Evolutionary conservation across 345 rosid genomes (phyloP).

Genomic region (Populus pruinosa): DNA sequence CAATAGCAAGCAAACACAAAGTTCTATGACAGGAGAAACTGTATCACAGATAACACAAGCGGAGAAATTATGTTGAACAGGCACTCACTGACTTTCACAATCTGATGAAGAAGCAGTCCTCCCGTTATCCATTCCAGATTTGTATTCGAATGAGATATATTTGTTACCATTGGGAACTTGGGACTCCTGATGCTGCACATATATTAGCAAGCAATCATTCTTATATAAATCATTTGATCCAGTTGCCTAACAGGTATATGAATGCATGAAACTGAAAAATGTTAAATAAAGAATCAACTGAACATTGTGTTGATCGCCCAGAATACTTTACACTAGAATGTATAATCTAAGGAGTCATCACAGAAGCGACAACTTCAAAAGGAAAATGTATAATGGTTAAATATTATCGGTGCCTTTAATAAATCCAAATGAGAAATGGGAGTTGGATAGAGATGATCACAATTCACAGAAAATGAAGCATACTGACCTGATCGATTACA

Average conservation of each 20-base stretch:
- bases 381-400: neutral
- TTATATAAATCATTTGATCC: constrained; percentile 11
- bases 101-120: constrained; percentile 95
- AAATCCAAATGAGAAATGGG: neutral
- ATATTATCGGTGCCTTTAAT: neutral
- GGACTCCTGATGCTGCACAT: constrained; percentile 86
- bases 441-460: neutral
- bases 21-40: neutral
- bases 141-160: constrained; percentile 87
- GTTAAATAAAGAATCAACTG: neutral
- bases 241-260: neutral
- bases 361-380: neutral
- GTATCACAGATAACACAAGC: constrained; percentile 2
- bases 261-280: no score
- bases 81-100: constrained; percentile 96
- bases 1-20: neutral
- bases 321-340: neutral
- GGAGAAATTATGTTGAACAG: constrained; percentile 10
- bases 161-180: constrained; percentile 74
- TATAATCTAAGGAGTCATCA: neutral
- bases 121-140: constrained; percentile 87
- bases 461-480: neutral
- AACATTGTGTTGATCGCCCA: neutral
- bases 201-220: constrained; percentile 15
- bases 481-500: constrained; percentile 88